Base-by-base conservation (phyloP, 192 early-diverging fungal genomes). In the Linderina pennispora region DNA sequence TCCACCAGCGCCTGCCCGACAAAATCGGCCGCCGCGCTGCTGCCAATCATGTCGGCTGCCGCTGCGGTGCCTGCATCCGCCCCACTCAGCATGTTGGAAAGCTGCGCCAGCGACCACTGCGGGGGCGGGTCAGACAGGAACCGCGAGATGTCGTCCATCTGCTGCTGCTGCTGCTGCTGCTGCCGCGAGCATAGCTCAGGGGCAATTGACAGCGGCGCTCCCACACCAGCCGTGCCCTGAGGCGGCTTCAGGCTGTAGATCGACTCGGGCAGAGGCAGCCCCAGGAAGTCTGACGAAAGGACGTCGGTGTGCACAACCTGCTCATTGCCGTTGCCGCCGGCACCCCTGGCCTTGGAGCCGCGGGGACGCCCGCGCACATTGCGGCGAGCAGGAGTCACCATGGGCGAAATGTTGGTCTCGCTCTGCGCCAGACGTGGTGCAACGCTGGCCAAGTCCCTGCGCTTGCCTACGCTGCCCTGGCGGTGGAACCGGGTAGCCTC, bases 401-500 rank as follows among this genome's bases (percentile, higher is more conserved):
- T 56, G 4, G 48, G 60, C 28, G 53, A 52, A 33, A 52, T n/a
- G 24, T 57, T 50, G 13, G 58, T 40, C 50, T 69, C 65, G 54
- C 65, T 69, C 28, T 69, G 65, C 9, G 58, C 58, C 53, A 69
- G 48, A 33, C 65, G 58, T 20, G 54, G 65, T n/a, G n/a, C n/a
- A 6, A 36, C 40, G 18, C 48, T 34, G 4, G 65, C 58, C 23
- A 58, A 62, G 33, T 50, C 39, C 46, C 48, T 39, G 33, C 39
- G 35, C 38, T 43, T 49, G 8, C 33, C 42, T 1, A 51, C 35
- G 48, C 61, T 63, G 38, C 67, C 67, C 45, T 59, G 67, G 28
- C 67, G 60, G 48, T 71, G 67, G 61, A 71, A 71, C 18, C 61
- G 67, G 18, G 56, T 43, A 13, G 59, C 60, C 48, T 71, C 67